These are phyloP conservation scores for Chaetomidium leptoderma DNA, from an alignment of 495 filamentous ascomycete species.

Conservation along the genomic window DNA sequence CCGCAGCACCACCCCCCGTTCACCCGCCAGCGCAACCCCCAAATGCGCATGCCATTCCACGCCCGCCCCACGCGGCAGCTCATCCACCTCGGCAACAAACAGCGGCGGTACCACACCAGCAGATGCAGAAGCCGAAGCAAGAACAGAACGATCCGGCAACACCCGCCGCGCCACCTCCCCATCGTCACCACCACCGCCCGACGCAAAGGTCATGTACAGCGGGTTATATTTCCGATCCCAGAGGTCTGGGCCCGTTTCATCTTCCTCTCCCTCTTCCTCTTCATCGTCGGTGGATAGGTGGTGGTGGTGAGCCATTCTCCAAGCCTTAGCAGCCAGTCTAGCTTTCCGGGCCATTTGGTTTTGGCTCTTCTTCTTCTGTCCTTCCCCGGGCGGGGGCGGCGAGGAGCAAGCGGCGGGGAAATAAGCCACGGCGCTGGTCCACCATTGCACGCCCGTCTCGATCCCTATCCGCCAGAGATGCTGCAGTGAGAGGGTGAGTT, in stretches of 20 bases:
- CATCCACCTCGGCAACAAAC: slow-evolving; percentile 59
- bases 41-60: slow-evolving; percentile 36
- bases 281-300: slow-evolving; percentile 13
- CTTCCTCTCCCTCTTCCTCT: slow-evolving; percentile 32
- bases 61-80: slow-evolving; percentile 27
- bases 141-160: slow-evolving; percentile 6
- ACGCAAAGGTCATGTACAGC: slow-evolving; percentile 30
- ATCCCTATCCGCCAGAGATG: slow-evolving; percentile 83
- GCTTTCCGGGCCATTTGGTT: slow-evolving; percentile 19
- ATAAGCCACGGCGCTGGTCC: slow-evolving; percentile 69
- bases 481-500: slow-evolving; percentile 63
- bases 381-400: neutral
- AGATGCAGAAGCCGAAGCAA: neutral
- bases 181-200: slow-evolving; percentile 8
- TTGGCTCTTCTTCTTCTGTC: neutral
- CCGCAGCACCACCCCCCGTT: slow-evolving; percentile 2
- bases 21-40: slow-evolving; percentile 21
- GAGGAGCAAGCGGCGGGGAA: slow-evolving; percentile 36
- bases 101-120: slow-evolving; percentile 58
- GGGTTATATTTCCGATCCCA: slow-evolving; percentile 67
- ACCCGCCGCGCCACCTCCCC: neutral
- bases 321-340: slow-evolving; percentile 28
- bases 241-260: slow-evolving; percentile 56
- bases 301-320: slow-evolving; percentile 35
- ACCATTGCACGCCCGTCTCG: slow-evolving; percentile 67